phyloP scores from a whole-genome alignment of 2,329 filamentous ascomycete species.

The Phoma sp. region DNA sequence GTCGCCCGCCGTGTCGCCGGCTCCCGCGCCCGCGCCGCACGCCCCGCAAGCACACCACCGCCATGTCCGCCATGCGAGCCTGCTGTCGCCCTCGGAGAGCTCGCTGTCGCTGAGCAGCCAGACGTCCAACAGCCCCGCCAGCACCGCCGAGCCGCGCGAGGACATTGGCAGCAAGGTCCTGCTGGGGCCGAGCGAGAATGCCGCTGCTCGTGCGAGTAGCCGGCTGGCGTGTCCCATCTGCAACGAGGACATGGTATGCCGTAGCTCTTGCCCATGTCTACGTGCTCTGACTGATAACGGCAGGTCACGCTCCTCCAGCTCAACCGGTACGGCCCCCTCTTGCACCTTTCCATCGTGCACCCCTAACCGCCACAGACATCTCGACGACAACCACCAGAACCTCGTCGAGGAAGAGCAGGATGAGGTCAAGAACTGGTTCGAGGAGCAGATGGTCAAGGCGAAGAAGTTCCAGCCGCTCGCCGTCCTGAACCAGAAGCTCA shows the following conservation, averaged over 20 bases:
- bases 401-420: constrained; percentile 88
- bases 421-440: constrained; percentile 97
- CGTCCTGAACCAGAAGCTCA: constrained; percentile 90
- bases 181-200: constrained; percentile 63
- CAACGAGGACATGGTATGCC: constrained; percentile 89
- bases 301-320: constrained; percentile 91
- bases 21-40: constrained; percentile 25
- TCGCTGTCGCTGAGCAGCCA: constrained; percentile 80
- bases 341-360: background rate
- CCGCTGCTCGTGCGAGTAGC: constrained; percentile 65
- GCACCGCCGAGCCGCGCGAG: constrained; percentile 70
- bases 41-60: constrained; percentile 38
- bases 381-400: constrained; percentile 91
- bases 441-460: constrained; percentile 90
- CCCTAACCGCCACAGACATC: constrained; percentile 61
- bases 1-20: constrained; percentile 64
- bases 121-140: constrained; percentile 73
- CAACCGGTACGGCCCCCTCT: constrained; percentile 59
- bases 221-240: constrained; percentile 95
- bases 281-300: constrained; percentile 34
- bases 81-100: constrained; percentile 72
- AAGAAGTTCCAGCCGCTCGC: constrained; percentile 93
- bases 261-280: constrained; percentile 21
- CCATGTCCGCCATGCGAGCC: constrained; percentile 52
- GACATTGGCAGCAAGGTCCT: constrained; percentile 85